Base-by-base conservation (phyloP, 1,139 yeast genomes). In the Geotrichum restrictum region DNA sequence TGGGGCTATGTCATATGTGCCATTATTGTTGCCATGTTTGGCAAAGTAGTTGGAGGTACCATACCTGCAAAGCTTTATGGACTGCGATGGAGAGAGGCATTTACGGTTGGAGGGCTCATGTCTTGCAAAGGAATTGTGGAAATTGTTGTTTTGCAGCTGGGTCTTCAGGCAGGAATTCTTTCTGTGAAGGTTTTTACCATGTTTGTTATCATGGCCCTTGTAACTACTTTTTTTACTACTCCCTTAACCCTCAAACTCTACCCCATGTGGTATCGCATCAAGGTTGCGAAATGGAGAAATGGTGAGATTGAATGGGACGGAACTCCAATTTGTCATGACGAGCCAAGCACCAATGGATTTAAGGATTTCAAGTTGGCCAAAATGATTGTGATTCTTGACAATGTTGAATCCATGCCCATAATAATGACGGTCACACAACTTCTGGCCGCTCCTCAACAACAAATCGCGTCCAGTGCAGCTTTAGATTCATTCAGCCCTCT, bases 41-140 rank as follows among this genome's bases (percentile, higher is more conserved):
- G 88, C 13, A 86, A 86, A 63, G 68, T 85, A 7, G 59, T 72
- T 38, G 89, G 93, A 14, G 93, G 93, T 1, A 71, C 80, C 42
- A 56, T 82, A 8, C 83, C 85, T 40, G 84, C 89, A 1, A 80
- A 75, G 59, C 59, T 80, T 38, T 77, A 77, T 64, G 85, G 85
- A 2, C 69, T 85, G 48, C 73, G 75, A 48, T 82, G 85, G 84
- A 77, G 88, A 62, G 93, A 85, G 64, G 79, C 88, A 1, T 67
- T 82, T 34, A 76, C 89, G 1, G 91, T 85, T 34, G 94, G 94
- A 51, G 78, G 84, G n/a, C 74, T 86, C 60, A 85, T 86, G 93
- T 84, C 91, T 10, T 86, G 95, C 74, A 86, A 86, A 67, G 95
- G 95, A 69, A 84, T 85, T 59, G 91, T 85, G 32, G 65, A 62